phyloP scores from a whole-genome alignment of 2,329 filamentous ascomycete species.

The Calonectria hongkongensis region DNA sequence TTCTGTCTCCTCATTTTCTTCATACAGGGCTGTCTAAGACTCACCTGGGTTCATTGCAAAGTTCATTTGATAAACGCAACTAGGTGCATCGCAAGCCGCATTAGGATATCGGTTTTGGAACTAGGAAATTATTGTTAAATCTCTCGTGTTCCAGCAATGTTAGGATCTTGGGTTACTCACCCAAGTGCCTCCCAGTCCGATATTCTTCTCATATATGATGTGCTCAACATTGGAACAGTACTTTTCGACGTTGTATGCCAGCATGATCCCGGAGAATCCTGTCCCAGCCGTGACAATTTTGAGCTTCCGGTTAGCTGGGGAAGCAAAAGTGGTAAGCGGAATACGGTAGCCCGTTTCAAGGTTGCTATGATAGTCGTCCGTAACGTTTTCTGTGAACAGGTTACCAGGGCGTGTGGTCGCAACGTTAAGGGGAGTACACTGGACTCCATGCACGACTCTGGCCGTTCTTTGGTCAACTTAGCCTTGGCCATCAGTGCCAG shows the following conservation, averaged over 20 bases:
- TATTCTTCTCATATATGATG: slow-evolving; percentile 79
- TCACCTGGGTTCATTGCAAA: slow-evolving; percentile 21
- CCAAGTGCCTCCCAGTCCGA: slow-evolving; percentile 66
- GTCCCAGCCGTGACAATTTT: slow-evolving; percentile 49
- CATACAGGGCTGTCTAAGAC: too few species aligned
- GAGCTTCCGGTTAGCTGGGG: background rate
- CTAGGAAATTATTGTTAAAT: background rate
- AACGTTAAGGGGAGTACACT: too few species aligned
- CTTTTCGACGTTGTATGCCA: slow-evolving; percentile 57
- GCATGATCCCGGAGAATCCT: slow-evolving; percentile 62
- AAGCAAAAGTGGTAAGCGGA: background rate
- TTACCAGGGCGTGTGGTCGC: background rate
- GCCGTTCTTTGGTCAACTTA: too few species aligned
- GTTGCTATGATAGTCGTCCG: background rate
- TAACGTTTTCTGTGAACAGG: background rate
- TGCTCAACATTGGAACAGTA: slow-evolving; percentile 67
- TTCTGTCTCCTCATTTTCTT: too few species aligned
- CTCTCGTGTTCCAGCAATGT: too few species aligned
- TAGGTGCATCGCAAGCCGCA: slow-evolving; percentile 20
- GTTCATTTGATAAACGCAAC: slow-evolving; percentile 8
- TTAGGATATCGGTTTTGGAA: slow-evolving; percentile 27
- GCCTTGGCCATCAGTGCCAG: too few species aligned
- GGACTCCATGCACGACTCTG: too few species aligned
- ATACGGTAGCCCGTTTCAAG: background rate
- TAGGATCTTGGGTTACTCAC: background rate